Evolutionary conservation across 805 yeast genomes (phyloP), one percentile per base, ranked within the genome.

Genomic region (Metschnikowia rubicola): DNA sequence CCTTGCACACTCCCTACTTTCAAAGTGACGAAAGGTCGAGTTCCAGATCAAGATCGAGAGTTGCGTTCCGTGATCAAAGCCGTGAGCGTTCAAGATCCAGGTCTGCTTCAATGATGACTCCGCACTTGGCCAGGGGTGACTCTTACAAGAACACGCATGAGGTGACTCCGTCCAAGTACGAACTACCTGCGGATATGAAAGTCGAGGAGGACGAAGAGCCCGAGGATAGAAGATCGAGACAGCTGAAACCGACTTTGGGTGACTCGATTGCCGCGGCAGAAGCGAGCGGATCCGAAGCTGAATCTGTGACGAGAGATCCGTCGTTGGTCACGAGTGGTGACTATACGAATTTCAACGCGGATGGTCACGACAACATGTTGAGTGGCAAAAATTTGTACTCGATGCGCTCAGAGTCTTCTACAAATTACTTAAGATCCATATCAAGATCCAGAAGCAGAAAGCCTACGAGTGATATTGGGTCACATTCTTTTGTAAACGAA

Each of bases 111-210:
- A 41, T 45, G 17, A 35, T 50, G 44, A 34, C 57, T 2, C 51
- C 56, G 4, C 88, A 84, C 64, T 70, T 86, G 57, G 91, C 92
- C 2, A 73, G 86, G 51, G 94, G 92, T 33, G 91, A 84, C 53
- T 81, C 90, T 1, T 85, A 85, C 60, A 86, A 83, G 56, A 77
- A 78, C 56, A 79, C 81, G 10, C 70, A 74, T 41, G 64, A 65
- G 12, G 77, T 74, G 39, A 73, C 74, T 41, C 79, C 75, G 29
- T 58, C 69, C 13, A 68, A 66, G 46, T 73, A 71, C 48, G 72
- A 72, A 49, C 64, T 72, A 39, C 77, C 77, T 17, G 68, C 76
- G 1, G 72, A 63, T 40, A 62, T 72, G 46, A 57, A 54, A 7
- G 51, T 53, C 19, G 57, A 53, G 5, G 55, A 50, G 11, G 58